A percentile compares a stretch with the other conserved stretches of the same genome.
These are phyloP conservation scores for Monosporozyma unispora DNA, from an alignment of 805 yeast genomes.

Conservation along the genomic window DNA sequence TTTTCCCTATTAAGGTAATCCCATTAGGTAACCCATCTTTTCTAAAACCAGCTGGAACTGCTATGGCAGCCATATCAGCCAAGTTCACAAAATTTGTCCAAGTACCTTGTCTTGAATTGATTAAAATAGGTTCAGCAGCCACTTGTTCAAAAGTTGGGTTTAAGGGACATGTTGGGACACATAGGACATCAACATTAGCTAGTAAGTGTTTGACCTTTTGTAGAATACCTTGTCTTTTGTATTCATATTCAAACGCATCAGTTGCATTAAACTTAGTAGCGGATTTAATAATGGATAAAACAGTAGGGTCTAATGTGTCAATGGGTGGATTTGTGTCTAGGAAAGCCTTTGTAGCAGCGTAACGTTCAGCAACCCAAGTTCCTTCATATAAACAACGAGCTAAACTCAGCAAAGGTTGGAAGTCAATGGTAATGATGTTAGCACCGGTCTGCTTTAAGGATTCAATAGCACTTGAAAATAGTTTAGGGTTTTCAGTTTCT, in stretches of 20 bases:
- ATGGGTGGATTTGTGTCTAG: conserved; percentile 62
- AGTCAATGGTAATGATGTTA: conserved; percentile 54
- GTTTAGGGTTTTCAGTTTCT: conserved; percentile 64
- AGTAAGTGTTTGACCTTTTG: conserved; percentile 52
- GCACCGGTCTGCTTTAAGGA: conserved; percentile 46
- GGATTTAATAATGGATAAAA: conserved; percentile 59
- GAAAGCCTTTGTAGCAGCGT: conserved; percentile 70
- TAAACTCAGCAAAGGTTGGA: conserved; percentile 64
- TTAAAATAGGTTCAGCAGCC: conserved; percentile 63
- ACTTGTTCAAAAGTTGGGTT: conserved; percentile 76
- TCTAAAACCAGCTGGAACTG: conserved; percentile 86
- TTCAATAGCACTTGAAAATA: conserved; percentile 56
- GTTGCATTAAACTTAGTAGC: conserved; percentile 77
- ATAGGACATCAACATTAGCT: conserved; percentile 56
- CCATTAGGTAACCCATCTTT: conserved; percentile 86
- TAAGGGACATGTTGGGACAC: conserved; percentile 91
- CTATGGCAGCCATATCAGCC: conserved; percentile 86
- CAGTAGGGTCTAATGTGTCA: conserved; percentile 75
- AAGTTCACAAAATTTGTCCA: conserved; percentile 95
- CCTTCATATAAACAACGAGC: conserved; percentile 92
- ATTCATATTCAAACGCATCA: conserved; percentile 76
- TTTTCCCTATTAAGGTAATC: conserved; percentile 71
- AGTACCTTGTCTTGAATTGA: conserved; percentile 93
- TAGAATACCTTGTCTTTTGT: conserved; percentile 72
- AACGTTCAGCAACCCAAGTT: conserved; percentile 98